Base-by-base conservation (phyloP, 2,329 filamentous ascomycete genomes). In the Fonsecaea nubica region DNA sequence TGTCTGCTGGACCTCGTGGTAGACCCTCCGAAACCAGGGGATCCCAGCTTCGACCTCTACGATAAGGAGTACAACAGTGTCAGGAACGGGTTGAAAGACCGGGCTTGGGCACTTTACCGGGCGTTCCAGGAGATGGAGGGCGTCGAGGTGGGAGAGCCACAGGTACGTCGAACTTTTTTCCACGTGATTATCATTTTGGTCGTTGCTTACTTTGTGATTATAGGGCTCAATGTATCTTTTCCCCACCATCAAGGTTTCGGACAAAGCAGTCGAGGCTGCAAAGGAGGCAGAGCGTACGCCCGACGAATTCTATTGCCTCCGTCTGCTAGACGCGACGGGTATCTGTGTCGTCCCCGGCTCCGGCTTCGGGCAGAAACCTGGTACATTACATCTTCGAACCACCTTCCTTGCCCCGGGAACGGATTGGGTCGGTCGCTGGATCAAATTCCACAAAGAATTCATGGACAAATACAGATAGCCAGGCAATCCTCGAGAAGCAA, bases 201-300 rank as follows among this genome's bases (percentile, higher is more conserved):
- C 25, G 10, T 36, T 6, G 36, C 62, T 62, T 59, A 56, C 38
- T 55, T 48, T 66, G 18, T 42, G 12, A 15, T 10, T n/a, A 15
- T 32, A 97, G 86, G 95, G 95, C 67, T 90, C 91, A 77, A 99
- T 99, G 95, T 99, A 99, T 83, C 90, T 99, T 75, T 99, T 98
- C 87, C 95, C 95, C 30, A 95, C 92, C 73, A 96, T 99, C 81
- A 88, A 84, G 38, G 84, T 99, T 30, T 87, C 95, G 1, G 73
- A 81, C 30, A 92, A 92, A 81, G 95, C 93, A 48, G 80, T 89
- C 69, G 89, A 90, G 71, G 92, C 91, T 15, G 95, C 95, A 40
- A 79, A 84, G 75, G 81, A 89, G 68, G 91, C 93, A 77, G 88
- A 88, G 74, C 90, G 91, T 75, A 83, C 85, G 12, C 82, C 94